Evolutionary conservation across 139 green algal genomes (phyloP), one percentile per base, ranked within the genome.

Genomic region (Astrephomene gubernaculifera): DNA sequence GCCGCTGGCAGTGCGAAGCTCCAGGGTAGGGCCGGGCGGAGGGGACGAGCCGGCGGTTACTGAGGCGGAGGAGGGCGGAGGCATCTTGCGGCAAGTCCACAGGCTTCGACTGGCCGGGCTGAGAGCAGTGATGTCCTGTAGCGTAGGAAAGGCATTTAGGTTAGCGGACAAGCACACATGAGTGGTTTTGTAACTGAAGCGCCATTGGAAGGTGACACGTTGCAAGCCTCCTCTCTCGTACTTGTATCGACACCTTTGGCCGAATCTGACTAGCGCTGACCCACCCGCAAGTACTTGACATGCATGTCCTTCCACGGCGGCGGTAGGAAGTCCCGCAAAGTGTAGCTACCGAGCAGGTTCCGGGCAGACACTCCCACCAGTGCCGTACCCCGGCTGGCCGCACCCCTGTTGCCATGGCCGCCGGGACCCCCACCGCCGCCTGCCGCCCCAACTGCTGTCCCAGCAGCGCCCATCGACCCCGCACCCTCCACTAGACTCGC

Each of bases 301-400:
- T 84, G 78, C 61, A 65, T 74, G 10, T 84, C 78, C 63, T 65
- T 84, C 78, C 78, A 84, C 0, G 63, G 38, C 21, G 78, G 43
- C 9, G 78, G 29, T n/a, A 84, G 43, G 63, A 84, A 84, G 22
- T 84, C 78, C 2, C 12, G 29, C 3, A 84, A 6, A 22, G 61
- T 84, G 78, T 73, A 84, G 19, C 43, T 44, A 0, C n/a, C 17
- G 8, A 84, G 36, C 54, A 54, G 43, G 24, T 68, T 60, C 17
- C 49, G 49, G 17, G 17, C 17, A 17, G 49, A 25, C 14, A 17
- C 49, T 17, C 49, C 49, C 49, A 17, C 49, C 49, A 17, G 49
- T 17, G 49, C 49, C 49, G 14, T 54, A 12, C 67, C 6, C 22
- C 44, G 1, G 8, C 29, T 2, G 17, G 29, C 8, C 43, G 68